Conservation (phyloP, 805 yeast genomes). For the Saturnispora galanensis region DNA sequence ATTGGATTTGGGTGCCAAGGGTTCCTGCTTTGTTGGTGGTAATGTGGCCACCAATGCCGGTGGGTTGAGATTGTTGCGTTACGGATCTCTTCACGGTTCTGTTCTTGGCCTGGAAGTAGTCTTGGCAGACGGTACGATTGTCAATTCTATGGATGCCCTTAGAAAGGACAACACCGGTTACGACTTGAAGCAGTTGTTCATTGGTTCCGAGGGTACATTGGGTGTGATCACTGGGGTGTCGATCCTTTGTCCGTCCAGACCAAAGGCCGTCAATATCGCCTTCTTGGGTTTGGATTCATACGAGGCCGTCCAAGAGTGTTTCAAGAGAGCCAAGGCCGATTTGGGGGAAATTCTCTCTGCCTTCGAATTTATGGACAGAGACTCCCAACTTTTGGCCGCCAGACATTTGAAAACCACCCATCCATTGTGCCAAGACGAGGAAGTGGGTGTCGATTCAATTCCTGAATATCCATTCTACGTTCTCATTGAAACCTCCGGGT, state of each 20-base stretch:
- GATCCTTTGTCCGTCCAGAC: slow-evolving; percentile 81
- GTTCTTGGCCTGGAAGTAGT: slow-evolving; percentile 89
- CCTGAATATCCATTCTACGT: slow-evolving; percentile 78
- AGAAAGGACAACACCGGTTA: slow-evolving; percentile 95
- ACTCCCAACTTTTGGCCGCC: slow-evolving; percentile 55
- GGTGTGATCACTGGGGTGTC: slow-evolving; percentile 90
- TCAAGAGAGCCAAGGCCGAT: slow-evolving; percentile 67
- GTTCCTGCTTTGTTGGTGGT: slow-evolving; percentile 94
- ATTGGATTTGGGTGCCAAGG: slow-evolving; percentile 90
- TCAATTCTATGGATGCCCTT: slow-evolving; percentile 71
- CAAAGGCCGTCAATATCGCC: slow-evolving; percentile 78
- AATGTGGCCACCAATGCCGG: slow-evolving; percentile 95
- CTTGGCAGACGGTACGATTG: slow-evolving; percentile 78
- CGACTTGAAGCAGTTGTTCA: slow-evolving; percentile 83
- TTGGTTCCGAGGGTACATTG: slow-evolving; percentile 89
- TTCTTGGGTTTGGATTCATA: slow-evolving; percentile 74
- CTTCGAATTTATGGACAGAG: slow-evolving; percentile 85
- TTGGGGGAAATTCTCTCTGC: slow-evolving; percentile 83
- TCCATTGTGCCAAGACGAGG: slow-evolving; percentile 60
- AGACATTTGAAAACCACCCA: slow-evolving; percentile 50
- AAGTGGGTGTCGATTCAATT: slow-evolving; percentile 30
- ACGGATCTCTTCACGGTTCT: slow-evolving; percentile 88
- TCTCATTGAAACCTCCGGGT: slow-evolving; percentile 92
- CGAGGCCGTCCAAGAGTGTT: slow-evolving; percentile 76
- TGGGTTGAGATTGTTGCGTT: slow-evolving; percentile 76